phyloP scores from a whole-genome alignment of 768 basidiomycete species.

The Suillus subluteus region DNA sequence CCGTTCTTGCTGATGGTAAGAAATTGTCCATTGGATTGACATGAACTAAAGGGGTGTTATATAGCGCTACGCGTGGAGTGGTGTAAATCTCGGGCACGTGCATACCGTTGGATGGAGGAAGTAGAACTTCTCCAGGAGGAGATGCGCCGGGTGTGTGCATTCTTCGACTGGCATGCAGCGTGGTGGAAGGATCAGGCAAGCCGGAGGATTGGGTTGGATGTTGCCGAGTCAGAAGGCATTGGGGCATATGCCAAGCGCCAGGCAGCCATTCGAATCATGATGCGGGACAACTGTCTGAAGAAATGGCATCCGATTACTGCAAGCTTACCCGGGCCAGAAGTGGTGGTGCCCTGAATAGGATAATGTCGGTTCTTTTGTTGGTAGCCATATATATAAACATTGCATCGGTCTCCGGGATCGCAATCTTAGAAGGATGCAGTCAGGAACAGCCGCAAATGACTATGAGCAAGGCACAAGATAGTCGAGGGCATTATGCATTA shows the following conservation, averaged over 20 bases:
- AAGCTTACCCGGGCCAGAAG: neutral
- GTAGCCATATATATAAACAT: too few species aligned
- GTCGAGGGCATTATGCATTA: neutral
- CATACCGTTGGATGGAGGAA: constrained; percentile 11
- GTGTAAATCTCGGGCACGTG: constrained; percentile 11
- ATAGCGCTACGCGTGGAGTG: constrained; percentile 14
- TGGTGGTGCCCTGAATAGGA: neutral
- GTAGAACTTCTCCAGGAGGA: constrained; percentile 10
- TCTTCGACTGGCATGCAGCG: neutral
- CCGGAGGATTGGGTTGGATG: too few species aligned
- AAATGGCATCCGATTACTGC: neutral
- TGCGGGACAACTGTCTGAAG: neutral
- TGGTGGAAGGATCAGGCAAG: constrained; percentile 1
- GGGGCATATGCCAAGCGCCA: neutral
- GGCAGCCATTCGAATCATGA: neutral
- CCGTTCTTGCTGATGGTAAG: neutral
- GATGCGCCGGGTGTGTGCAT: neutral
- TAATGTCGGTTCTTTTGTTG: too few species aligned
- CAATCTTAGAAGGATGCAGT: neutral
- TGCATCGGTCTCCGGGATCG: neutral
- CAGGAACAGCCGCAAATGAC: neutral
- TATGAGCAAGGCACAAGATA: too few species aligned
- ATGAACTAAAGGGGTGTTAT: neutral
- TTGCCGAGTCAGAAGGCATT: neutral
- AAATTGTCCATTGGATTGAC: neutral